Base-by-base conservation (phyloP, 2,329 filamentous ascomycete genomes). In the Purpureocillium takamizusanense region DNA sequence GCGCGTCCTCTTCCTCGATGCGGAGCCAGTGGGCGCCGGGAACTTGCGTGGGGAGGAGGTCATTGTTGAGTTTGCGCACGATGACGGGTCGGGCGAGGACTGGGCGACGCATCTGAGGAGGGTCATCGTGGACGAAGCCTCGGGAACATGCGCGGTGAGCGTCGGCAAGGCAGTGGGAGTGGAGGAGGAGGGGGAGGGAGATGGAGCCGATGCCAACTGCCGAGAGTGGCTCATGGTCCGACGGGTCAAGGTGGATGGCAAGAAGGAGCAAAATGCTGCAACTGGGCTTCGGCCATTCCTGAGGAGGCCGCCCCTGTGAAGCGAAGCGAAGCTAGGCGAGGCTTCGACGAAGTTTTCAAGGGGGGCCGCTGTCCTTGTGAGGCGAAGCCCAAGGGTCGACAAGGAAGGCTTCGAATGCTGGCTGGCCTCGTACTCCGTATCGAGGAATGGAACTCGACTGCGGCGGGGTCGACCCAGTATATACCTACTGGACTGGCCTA, bases 1-100 rank as follows among this genome's bases (percentile, higher is more conserved):
- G 45, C 57, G 67, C 16, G 45, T 69, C 9, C 62, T 72, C 31
- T 44, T 74, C 5, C 53, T 59, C 17, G 54, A 61, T 11, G 46
- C 57, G 0, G 52, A 55, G 38, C 43, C 46, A 2, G 47, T 55
- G n/a, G 16, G 36, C 10, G 34, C 14, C 3, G 41, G 36, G 1
- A 48, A 49, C 4, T 29, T 31, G 10, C 16, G 14, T 6, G 39
- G 37, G 12, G 21, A 16, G 3, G 25, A 35, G 25, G 38, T 28
- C 2, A 39, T 33, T 14, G n/a, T 54, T 4, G 17, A 40, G 4
- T 53, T 59, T 30, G 33, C 45, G 17, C 33, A 46, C n/a, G 42
- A 23, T 9, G 23, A 31, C 11, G 36, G 30, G 15, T 6, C 6
- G 21, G 21, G 21, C 21, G 21, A 25, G 21, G 21, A 25, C 21